Evolutionary conservation across 1,284 basidiomycete species (phyloP), one percentile per base, ranked within the genome.

Genomic region (Pseudozyma sp.): DNA sequence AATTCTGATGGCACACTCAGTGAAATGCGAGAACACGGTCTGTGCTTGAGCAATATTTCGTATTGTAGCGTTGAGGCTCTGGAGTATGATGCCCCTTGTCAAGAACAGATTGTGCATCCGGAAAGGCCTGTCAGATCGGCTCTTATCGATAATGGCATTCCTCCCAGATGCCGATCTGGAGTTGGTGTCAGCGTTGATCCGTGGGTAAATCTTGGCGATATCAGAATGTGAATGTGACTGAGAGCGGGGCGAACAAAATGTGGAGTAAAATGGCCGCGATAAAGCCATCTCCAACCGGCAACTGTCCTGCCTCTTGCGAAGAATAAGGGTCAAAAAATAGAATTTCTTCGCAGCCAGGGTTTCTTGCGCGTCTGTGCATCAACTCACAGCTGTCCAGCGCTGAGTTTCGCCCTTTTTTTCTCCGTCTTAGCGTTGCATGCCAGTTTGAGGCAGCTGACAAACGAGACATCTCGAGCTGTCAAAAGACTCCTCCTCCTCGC

Each of bases 261-360:
- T 49, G 47, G 55, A 58, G 55, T 25, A 18, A 42, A 18, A 12
- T 39, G 25, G 25, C 25, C 25, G 50, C 49, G 31, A 7, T 19
- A 50, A 36, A 50, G 49, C 50, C 35, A 52, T 53, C 25, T 31
- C 9, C 19, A 42, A 34, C 38, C 40, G 19, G 39, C 16, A 31
- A 25, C 16, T 38, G n/a, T 2, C 8, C 11, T n/a, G 2, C 16
- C 39, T 40, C 12, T 40, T 12, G 11, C 16, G 39, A 12, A 13
- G 4, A 40, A n/a, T 3, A n/a, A 40, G 2, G 16, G n/a, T 39
- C 54, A 47, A 35, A 44, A 59, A 43, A 51, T 50, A 34, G 39
- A 51, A 44, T 13, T 51, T 59, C 25, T 42, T n/a, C 19, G 48
- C 49, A n/a, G 43, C n/a, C 5, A 56, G 54, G 54, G 54, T 56